These are phyloP conservation scores for Phytopythium sindhum DNA, from an alignment of 352 stramenopile species.

Conservation along the genomic window DNA sequence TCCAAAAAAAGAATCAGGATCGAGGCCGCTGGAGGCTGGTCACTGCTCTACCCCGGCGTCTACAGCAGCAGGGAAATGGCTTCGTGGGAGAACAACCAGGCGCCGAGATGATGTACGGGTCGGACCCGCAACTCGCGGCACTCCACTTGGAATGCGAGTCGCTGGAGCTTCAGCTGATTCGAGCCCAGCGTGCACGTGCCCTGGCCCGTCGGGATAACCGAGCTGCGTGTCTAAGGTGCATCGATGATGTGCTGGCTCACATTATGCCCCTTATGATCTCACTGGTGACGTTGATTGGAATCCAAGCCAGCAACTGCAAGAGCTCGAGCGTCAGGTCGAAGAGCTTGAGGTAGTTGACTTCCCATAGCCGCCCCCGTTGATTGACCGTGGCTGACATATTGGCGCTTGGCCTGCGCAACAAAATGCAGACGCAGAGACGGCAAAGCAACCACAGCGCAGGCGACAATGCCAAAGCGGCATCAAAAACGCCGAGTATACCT, in stretches of 20 bases:
- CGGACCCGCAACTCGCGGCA: slow-evolving; percentile 7
- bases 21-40: not conserved
- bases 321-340: slow-evolving; percentile 26
- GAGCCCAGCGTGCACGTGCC: slow-evolving; percentile 12
- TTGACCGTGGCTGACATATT: not conserved
- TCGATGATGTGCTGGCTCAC: not conserved
- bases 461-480: not conserved
- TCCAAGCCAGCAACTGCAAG: slow-evolving; percentile 25
- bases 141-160: slow-evolving; percentile 13
- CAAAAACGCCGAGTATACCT: not conserved
- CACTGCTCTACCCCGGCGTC: not conserved
- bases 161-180: slow-evolving; percentile 25
- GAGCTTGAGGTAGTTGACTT: slow-evolving; percentile 22
- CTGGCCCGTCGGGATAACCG: not conserved
- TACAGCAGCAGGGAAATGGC: not conserved
- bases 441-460: not conserved
- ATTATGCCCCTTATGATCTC: not conserved
- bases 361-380: too few species aligned
- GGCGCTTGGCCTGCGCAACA: not conserved
- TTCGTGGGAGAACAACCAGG: not conserved
- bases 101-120: not conserved
- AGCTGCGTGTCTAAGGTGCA: slow-evolving; percentile 1
- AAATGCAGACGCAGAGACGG: not conserved
- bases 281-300: not conserved
- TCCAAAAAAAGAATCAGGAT: not conserved